Evolutionary conservation across 176 grass and related monocot species (phyloP).

Genomic region (Musa itinerans): DNA sequence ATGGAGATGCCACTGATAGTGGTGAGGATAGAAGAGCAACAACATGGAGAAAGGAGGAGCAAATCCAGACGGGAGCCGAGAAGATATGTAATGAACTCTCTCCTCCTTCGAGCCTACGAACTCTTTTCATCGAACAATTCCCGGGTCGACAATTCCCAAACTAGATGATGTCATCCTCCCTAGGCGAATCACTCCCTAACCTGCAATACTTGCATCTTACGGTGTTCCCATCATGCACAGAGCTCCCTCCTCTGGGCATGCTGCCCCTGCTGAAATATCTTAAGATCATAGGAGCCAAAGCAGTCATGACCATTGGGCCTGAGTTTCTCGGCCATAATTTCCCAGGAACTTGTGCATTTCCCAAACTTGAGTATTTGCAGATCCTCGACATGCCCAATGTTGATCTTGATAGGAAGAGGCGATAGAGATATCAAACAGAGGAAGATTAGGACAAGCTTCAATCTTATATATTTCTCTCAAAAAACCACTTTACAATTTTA

Average conservation of each 20-base stretch:
- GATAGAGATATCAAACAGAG: too few species aligned
- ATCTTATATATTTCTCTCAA: too few species aligned
- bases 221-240: not conserved
- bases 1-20: not conserved
- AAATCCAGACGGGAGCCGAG: slow-evolving; percentile 28
- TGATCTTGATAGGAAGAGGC: too few species aligned
- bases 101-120: slow-evolving; percentile 48
- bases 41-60: not conserved
- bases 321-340: slow-evolving; percentile 12
- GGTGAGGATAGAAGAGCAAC: slow-evolving; percentile 13
- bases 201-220: not conserved
- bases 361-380: too few species aligned
- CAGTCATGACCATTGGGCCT: slow-evolving; percentile 10
- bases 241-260: slow-evolving; percentile 21
- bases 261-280: slow-evolving; percentile 23
- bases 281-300: not conserved
- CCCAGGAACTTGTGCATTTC: too few species aligned
- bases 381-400: too few species aligned
- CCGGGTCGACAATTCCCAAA: slow-evolving; percentile 45
- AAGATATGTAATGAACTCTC: slow-evolving; percentile 63
- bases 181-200: slow-evolving; percentile 32
- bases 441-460: too few species aligned
- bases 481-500: too few species aligned
- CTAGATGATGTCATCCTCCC: slow-evolving; percentile 43
- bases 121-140: slow-evolving; percentile 53